Base-by-base conservation (phyloP, 768 basidiomycete species). In the Sporobolomyces roseus region DNA sequence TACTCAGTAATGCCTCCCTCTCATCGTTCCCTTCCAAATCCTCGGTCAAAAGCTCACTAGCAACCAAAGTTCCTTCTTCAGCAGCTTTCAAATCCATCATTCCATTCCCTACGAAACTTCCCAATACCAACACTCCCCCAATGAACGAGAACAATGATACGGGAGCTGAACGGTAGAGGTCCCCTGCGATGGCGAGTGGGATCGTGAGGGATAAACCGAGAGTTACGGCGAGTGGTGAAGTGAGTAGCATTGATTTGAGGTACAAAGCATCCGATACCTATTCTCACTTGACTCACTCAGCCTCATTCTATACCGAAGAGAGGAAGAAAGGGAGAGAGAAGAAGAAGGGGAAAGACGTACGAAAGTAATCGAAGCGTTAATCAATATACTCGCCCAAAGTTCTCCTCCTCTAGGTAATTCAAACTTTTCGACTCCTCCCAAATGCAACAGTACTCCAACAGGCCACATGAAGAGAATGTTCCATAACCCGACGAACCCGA, bases 141-240 rank as follows among this genome's bases (percentile, higher is more conserved):
- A 85, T 81, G 35, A 86, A 81, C 46, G 82, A 69, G 9, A 71
- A 84, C 27, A 84, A 82, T 8, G 56, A 55, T 27, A 64, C 29
- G 32, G 68, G 68, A 5, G 68, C 51, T 32, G 43, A 46, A 4
- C 90, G 81, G 63, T 87, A 77, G 66, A 85, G 80, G 74, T 96
- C 93, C 19, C 93, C 93, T 13, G 88, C 58, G 55, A 97, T 86
- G 9, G 96, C 91, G 59, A 93, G 81, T 7, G 93, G 94, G 77
- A 97, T 96, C 1, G 96, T 96, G 19, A 98, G 83, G 64, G 89
- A 91, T 13, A 98, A 83, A 32, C 94, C 94, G 62, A 97, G 82
- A 1, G 94, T 98, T 23, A 89, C 93, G 25, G 96, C 90, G 17
- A 93, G 81, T 1, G 93, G 93, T 2, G 93, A 93, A 10, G 94